These are phyloP conservation scores for Linum tenue DNA, from an alignment of 345 rosid genomes.

Conservation along the genomic window DNA sequence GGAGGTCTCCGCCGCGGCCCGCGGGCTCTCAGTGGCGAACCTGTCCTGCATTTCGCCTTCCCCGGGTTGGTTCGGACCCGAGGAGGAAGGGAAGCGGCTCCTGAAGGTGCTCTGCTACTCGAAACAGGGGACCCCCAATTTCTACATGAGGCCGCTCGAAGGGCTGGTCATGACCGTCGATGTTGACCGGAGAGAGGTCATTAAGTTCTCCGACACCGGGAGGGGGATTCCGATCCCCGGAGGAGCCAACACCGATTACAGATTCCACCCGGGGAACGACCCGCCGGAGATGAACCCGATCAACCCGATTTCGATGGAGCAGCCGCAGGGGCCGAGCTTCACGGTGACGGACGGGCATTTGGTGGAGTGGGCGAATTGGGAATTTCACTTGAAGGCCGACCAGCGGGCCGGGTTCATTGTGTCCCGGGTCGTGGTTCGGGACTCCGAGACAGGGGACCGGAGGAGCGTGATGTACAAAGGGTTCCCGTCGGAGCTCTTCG, in stretches of 20 bases:
- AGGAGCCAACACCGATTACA: conserved; percentile 31
- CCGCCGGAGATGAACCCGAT: conserved; percentile 17
- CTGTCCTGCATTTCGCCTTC: conserved; percentile 28
- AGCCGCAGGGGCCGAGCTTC: conserved; percentile 60
- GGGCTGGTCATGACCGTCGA: conserved; percentile 38
- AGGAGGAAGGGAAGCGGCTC: conserved; percentile 42
- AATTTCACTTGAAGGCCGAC: conserved; percentile 58
- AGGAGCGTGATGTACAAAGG: conserved; percentile 68
- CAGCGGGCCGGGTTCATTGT: conserved; percentile 55
- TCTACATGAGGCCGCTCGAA: conserved; percentile 50
- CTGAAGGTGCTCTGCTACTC: conserved; percentile 33
- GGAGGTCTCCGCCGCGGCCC: conserved; percentile 23
- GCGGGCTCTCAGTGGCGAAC: conserved; percentile 31
- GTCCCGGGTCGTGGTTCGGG: conserved; percentile 42
- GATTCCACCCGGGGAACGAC: conserved; percentile 14
- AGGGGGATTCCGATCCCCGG: conserved; percentile 29
- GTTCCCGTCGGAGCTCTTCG: conserved; percentile 52
- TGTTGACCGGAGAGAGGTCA: conserved; percentile 24
- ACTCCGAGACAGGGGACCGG: conserved; percentile 37
- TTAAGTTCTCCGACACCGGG: conserved; percentile 30
- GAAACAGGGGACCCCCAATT: conserved; percentile 22
- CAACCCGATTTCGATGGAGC: conserved; percentile 57
- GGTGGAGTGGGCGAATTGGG: conserved; percentile 69
- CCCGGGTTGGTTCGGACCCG: conserved; percentile 41
- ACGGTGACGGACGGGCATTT: conserved; percentile 37